Conservation (phyloP, 2,329 filamentous ascomycete genomes). For the Pezicula carpinea region DNA sequence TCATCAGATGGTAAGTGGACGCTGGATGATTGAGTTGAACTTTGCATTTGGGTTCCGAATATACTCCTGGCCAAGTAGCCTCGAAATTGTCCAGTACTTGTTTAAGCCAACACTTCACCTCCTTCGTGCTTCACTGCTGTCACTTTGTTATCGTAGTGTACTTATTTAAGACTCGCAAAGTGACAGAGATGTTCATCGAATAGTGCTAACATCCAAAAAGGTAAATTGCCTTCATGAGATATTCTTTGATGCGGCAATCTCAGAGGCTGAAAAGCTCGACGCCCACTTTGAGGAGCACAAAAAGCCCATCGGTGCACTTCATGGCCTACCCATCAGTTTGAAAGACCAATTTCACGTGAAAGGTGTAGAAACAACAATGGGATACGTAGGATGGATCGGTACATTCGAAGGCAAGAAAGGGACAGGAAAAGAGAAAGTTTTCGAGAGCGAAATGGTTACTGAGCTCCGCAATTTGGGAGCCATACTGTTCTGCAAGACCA, state of each 20-base stretch:
- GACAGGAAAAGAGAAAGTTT: slow-evolving; percentile 43
- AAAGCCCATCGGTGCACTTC: slow-evolving; percentile 31
- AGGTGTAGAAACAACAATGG: slow-evolving; percentile 41
- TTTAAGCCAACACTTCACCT: no score
- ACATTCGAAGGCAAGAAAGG: slow-evolving; percentile 51
- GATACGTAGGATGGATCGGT: slow-evolving; percentile 62
- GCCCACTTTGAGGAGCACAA: slow-evolving; percentile 38
- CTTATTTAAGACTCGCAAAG: no score
- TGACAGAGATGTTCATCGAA: no score
- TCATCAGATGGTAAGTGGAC: slow-evolving; percentile 52
- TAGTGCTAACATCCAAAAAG: slow-evolving; percentile 25
- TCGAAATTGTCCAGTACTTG: no score
- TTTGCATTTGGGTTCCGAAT: slow-evolving; percentile 15
- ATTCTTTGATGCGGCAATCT: slow-evolving; percentile 49
- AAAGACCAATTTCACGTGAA: slow-evolving; percentile 33
- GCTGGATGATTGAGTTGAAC: background rate
- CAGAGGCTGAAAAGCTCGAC: slow-evolving; percentile 46
- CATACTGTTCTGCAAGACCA: slow-evolving; percentile 36
- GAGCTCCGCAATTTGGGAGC: slow-evolving; percentile 35
- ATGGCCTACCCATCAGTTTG: slow-evolving; percentile 36
- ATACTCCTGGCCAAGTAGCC: no score
- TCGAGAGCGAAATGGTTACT: slow-evolving; percentile 44
- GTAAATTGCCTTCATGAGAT: slow-evolving; percentile 56
- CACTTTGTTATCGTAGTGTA: no score
- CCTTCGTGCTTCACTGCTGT: no score